phyloP scores from a whole-genome alignment of 108 stramenopile genomes.

The Aurantiochytrium sp. region DNA sequence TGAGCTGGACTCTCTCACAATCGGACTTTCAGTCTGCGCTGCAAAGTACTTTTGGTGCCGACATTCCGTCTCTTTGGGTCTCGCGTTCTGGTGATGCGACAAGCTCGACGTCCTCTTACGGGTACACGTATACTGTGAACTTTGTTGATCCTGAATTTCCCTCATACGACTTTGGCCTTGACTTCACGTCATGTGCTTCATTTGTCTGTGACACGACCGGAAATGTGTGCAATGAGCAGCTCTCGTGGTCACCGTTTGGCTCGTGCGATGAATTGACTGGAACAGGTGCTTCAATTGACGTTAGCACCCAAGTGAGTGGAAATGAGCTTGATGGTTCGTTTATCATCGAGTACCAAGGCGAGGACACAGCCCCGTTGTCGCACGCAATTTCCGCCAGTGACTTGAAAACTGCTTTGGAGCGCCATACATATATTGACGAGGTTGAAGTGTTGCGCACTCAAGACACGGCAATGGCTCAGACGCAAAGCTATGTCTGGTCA shows the following conservation, averaged over 20 bases:
- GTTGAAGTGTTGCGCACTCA: conserved; percentile 7
- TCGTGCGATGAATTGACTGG: background rate
- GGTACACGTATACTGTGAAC: background rate
- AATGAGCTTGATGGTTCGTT: background rate
- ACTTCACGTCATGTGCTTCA: background rate
- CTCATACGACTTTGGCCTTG: background rate
- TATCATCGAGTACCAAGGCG: background rate
- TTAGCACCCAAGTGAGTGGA: background rate
- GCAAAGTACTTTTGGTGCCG: background rate
- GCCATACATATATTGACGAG: conserved; percentile 23
- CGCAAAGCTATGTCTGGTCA: conserved; percentile 29
- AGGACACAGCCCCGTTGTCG: background rate
- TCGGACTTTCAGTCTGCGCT: background rate
- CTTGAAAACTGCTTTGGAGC: conserved; percentile 21
- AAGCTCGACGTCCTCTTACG: background rate
- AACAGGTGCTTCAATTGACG: background rate
- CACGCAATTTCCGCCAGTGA: background rate
- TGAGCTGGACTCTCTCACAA: background rate
- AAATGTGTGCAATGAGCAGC: background rate
- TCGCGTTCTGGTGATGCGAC: background rate
- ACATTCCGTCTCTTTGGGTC: background rate
- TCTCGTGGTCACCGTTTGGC: background rate
- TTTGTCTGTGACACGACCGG: background rate
- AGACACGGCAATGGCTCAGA: background rate
- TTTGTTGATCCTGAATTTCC: background rate